These are phyloP conservation scores for Dactylellina cionopaga DNA, from an alignment of 2,329 filamentous ascomycete genomes.

Conservation along the genomic window DNA sequence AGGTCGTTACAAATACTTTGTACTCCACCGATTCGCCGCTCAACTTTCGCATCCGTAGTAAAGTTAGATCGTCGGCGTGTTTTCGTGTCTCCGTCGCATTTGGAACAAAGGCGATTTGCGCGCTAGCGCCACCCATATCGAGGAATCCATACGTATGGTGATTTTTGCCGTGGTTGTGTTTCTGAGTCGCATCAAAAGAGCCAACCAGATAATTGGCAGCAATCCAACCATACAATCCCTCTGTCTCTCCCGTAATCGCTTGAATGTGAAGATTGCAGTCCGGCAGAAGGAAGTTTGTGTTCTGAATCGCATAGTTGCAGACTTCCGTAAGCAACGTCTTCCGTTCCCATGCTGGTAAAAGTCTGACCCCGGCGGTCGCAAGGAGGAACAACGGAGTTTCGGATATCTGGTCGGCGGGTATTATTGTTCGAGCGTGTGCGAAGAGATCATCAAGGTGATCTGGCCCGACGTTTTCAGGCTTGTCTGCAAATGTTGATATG, in stretches of 20 bases:
- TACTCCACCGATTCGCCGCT: constrained; percentile 82
- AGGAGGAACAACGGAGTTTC: constrained; percentile 94
- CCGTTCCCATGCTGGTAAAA: constrained; percentile 79
- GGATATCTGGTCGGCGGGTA: constrained; percentile 78
- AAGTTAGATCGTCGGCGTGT: constrained; percentile 86
- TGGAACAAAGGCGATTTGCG: constrained; percentile 96
- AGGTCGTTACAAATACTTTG: constrained; percentile 92
- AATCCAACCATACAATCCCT: constrained; percentile 96
- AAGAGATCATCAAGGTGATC: constrained; percentile 84
- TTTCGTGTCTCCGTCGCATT: constrained; percentile 89
- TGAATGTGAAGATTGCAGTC: constrained; percentile 90
- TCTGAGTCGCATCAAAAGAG: constrained; percentile 80
- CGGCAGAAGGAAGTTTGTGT: constrained; percentile 84
- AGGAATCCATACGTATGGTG: constrained; percentile 97
- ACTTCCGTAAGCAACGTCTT: constrained; percentile 77
- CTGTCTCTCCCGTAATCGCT: constrained; percentile 93
- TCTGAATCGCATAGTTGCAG: constrained; percentile 80
- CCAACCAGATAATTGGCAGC: constrained; percentile 94
- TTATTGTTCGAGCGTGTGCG: constrained; percentile 79
- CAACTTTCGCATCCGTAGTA: constrained; percentile 84
- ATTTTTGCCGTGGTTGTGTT: constrained; percentile 81
- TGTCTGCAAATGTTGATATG: constrained; percentile 86
- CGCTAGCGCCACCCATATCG: constrained; percentile 97
- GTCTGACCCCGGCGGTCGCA: constrained; percentile 92
- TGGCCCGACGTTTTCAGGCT: constrained; percentile 77